phyloP scores from a whole-genome alignment of 768 basidiomycete species.

The Lactarius evosmus region DNA sequence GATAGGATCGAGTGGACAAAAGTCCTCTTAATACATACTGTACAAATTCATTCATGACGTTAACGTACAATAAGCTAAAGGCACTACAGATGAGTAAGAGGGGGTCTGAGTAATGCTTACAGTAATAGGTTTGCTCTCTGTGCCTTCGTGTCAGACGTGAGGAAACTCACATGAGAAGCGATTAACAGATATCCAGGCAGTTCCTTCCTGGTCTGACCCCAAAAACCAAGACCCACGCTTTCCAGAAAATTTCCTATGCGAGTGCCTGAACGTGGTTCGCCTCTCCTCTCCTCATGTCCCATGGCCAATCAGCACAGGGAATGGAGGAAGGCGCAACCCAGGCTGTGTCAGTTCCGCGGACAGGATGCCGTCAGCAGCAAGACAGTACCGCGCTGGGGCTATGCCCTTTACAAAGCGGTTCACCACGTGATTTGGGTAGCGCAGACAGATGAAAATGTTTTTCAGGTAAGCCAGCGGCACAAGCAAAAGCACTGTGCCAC shows the following conservation, averaged over 20 bases:
- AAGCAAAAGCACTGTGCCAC: slow-evolving; percentile 49
- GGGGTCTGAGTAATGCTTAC: no score
- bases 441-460: slow-evolving; percentile 54
- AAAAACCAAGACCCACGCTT: background rate
- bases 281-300: slow-evolving; percentile 14
- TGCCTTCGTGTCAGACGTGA: no score
- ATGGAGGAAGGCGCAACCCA: background rate
- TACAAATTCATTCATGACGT: no score
- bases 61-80: no score
- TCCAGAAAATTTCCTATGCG: background rate
- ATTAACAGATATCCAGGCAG: no score
- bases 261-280: background rate
- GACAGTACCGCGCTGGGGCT: slow-evolving; percentile 56
- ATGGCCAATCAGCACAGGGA: slow-evolving; percentile 1
- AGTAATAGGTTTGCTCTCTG: no score
- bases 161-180: no score
- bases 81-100: no score
- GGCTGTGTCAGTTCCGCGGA: background rate
- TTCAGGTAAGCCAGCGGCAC: slow-evolving; percentile 57
- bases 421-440: slow-evolving; percentile 69
- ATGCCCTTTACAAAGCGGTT: slow-evolving; percentile 61
- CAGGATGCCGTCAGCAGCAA: slow-evolving; percentile 46
- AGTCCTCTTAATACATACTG: no score
- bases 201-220: background rate
- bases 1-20: no score